These are phyloP conservation scores for Clathrospora elynae DNA, from an alignment of 2,329 filamentous ascomycete genomes.

Conservation along the genomic window DNA sequence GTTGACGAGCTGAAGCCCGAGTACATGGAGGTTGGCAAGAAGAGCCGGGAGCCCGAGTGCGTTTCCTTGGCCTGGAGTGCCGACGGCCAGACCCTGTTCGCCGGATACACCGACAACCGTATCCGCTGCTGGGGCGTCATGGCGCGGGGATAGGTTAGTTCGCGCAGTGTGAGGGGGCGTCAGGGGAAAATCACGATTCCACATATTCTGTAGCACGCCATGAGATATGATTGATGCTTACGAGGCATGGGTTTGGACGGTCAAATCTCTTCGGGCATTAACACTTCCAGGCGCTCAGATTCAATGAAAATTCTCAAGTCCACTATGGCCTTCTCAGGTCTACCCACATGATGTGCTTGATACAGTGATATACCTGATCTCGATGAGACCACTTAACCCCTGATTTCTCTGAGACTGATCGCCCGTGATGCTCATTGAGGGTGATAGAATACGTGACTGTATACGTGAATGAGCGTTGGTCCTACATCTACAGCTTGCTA, in stretches of 20 bases:
- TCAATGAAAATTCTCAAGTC: constrained; percentile 52
- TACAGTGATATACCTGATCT: no score
- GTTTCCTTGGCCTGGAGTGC: constrained; percentile 96
- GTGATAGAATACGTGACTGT: constrained; percentile 7
- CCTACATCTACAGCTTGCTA: constrained; percentile 70
- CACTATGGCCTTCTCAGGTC: no score
- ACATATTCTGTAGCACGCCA: constrained; percentile 48
- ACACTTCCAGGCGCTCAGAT: constrained; percentile 52
- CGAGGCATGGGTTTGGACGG: constrained; percentile 43
- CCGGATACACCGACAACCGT: constrained; percentile 99
- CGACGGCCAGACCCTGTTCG: constrained; percentile 98
- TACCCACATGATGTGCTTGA: no score
- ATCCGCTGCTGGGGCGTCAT: constrained; percentile 52
- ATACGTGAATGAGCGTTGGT: not conserved
- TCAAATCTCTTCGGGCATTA: constrained; percentile 46
- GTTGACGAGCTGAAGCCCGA: constrained; percentile 99
- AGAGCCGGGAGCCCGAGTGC: constrained; percentile 98
- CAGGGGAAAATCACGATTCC: constrained; percentile 48
- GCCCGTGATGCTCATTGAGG: constrained; percentile 9
- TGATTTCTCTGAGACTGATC: no score
- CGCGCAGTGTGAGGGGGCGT: constrained; percentile 33
- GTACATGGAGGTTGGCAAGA: constrained; percentile 95
- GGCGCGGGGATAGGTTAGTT: constrained; percentile 48
- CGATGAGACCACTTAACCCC: no score
- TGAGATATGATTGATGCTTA: constrained; percentile 46